phyloP scores from a whole-genome alignment of 441 rosid species.

The Erysimum cheiri region DNA sequence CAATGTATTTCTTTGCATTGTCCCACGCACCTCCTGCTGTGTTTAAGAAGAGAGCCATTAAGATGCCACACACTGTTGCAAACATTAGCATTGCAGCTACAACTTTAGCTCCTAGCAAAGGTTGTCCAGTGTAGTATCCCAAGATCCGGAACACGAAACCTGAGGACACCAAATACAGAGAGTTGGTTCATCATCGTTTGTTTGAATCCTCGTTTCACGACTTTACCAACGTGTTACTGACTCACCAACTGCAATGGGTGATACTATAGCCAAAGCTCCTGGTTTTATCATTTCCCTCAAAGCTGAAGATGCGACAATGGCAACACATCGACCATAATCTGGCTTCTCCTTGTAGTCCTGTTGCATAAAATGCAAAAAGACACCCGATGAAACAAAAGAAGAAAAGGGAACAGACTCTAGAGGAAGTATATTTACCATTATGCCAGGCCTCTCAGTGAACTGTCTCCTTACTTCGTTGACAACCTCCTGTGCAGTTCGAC shows the following conservation, averaged over 20 bases:
- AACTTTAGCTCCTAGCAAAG: slow-evolving; percentile 94
- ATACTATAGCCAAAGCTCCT: slow-evolving; percentile 86
- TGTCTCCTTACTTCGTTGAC: slow-evolving; percentile 98
- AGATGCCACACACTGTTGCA: slow-evolving; percentile 92
- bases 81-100: slow-evolving; percentile 94
- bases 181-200: neutral
- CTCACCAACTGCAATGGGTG: slow-evolving; percentile 85
- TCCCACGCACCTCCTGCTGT: slow-evolving; percentile 99
- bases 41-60: slow-evolving; percentile 97
- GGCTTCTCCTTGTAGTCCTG: slow-evolving; percentile 98
- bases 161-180: slow-evolving; percentile 44
- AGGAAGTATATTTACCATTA: slow-evolving; percentile 66
- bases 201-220: neutral
- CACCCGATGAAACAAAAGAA: neutral
- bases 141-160: slow-evolving; percentile 82
- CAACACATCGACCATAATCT: slow-evolving; percentile 96
- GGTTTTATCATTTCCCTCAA: slow-evolving; percentile 97
- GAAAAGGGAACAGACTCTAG: slow-evolving; percentile 5
- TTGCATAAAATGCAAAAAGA: neutral
- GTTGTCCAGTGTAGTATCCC: slow-evolving; percentile 86
- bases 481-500: slow-evolving; percentile 98
- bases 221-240: slow-evolving; percentile 2
- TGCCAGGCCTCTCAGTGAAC: slow-evolving; percentile 97
- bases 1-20: slow-evolving; percentile 92
- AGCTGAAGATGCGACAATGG: slow-evolving; percentile 94